Percentiles rank a stretch among this genome's conserved stretches.
Evolutionary conservation across 139 green algal genomes (phyloP).

Genomic region (Chlorella sp.): DNA sequence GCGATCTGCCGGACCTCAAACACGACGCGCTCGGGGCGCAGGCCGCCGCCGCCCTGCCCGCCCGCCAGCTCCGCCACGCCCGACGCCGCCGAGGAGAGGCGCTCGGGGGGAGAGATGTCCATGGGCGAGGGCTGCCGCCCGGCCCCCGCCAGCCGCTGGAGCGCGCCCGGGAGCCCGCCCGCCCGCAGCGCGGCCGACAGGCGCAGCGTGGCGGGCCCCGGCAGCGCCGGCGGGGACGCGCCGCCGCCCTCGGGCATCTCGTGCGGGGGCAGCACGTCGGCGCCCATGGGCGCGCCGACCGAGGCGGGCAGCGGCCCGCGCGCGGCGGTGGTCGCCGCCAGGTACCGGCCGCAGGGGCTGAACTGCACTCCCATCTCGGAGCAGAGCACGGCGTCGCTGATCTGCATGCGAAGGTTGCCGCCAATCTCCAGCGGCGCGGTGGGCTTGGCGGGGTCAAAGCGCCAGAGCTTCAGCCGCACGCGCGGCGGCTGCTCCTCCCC

Average conservation of each 20-base stretch:
- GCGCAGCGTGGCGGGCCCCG: neutral
- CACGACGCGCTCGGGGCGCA: conserved; percentile 37
- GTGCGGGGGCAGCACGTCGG: neutral
- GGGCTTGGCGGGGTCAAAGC: conserved; percentile 44
- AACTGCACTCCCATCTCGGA: conserved; percentile 93
- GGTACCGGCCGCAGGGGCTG: conserved; percentile 72
- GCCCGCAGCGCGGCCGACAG: neutral
- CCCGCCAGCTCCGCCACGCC: neutral
- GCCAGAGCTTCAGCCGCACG: conserved; percentile 80
- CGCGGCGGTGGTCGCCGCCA: conserved; percentile 78
- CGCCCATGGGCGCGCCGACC: neutral
- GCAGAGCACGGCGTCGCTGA: conserved; percentile 82
- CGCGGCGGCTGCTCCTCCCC: conserved; percentile 71
- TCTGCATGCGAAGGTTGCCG: conserved; percentile 43
- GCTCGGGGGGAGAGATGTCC: too few species aligned
- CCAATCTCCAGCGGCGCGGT: conserved; percentile 28
- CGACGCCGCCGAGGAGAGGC: neutral
- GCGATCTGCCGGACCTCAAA: conserved; percentile 80
- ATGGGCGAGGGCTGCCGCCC: neutral
- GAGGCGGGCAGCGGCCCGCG: conserved; percentile 12
- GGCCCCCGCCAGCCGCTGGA: neutral
- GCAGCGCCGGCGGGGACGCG: neutral
- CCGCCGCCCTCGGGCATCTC: neutral
- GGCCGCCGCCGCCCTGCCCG: conserved; percentile 16
- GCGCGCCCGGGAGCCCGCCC: neutral